These are phyloP conservation scores for Piloderma croceum DNA, from an alignment of 768 basidiomycete species.

Conservation along the genomic window DNA sequence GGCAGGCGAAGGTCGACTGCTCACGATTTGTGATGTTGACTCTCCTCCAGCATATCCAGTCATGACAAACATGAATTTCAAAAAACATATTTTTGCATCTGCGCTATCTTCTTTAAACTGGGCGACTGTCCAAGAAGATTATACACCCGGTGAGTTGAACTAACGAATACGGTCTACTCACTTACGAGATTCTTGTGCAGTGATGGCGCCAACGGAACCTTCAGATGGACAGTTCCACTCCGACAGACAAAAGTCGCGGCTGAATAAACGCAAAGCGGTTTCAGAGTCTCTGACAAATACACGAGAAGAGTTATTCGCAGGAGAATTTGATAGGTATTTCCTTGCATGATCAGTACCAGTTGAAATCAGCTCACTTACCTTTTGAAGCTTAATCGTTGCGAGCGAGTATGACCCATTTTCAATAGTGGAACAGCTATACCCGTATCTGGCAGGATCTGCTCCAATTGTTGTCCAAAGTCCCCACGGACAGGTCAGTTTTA, in stretches of 20 bases:
- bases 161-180: no score
- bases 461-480: conserved; percentile 86
- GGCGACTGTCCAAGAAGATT: conserved; percentile 79
- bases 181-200: no score
- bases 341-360: not conserved
- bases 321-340: conserved; percentile 83
- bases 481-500: conserved; percentile 70
- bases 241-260: conserved; percentile 62
- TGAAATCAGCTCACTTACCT: conserved; percentile 2
- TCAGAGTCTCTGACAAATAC: conserved; percentile 54
- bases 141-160: conserved; percentile 56
- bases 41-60: conserved; percentile 90
- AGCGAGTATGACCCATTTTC: conserved; percentile 83
- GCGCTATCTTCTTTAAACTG: conserved; percentile 77
- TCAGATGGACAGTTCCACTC: conserved; percentile 58
- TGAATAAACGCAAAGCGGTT: conserved; percentile 74
- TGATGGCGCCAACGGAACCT: conserved; percentile 55
- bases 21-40: conserved; percentile 85
- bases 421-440: conserved; percentile 64
- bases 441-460: conserved; percentile 80
- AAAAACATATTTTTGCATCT: conserved; percentile 42
- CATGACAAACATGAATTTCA: conserved; percentile 81
- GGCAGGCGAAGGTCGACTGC: conserved; percentile 70
- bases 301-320: conserved; percentile 77
- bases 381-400: conserved; percentile 64